Evolutionary conservation across 805 yeast species (phyloP).

Genomic region (Brettanomyces sp.): DNA sequence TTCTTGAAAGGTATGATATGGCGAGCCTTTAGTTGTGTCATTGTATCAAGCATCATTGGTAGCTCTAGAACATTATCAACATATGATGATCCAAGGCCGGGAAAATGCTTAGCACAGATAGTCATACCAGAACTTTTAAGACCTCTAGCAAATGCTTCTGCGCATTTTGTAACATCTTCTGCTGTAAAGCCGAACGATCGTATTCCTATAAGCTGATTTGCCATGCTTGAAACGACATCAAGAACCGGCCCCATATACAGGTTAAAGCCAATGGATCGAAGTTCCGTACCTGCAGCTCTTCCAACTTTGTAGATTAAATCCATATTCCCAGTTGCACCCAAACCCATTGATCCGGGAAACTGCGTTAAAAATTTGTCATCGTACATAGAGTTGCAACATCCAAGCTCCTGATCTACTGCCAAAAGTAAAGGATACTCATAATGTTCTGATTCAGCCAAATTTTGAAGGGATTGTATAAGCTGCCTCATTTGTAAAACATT

Average conservation of each 20-base stretch:
- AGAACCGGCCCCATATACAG: conserved; percentile 53
- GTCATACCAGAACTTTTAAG: conserved; percentile 43
- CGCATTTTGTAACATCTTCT: conserved; percentile 47
- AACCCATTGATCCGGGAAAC: conserved; percentile 59
- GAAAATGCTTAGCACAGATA: conserved; percentile 56
- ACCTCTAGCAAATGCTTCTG: conserved; percentile 44
- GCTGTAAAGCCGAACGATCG: conserved; percentile 54
- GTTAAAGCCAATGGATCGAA: conserved; percentile 45
- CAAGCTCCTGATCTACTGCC: conserved; percentile 57
- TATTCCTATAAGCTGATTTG: conserved; percentile 50
- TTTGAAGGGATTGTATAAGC: conserved; percentile 44
- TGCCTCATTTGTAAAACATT: conserved; percentile 39
- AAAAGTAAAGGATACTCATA: conserved; percentile 45
- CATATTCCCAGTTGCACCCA: conserved; percentile 44
- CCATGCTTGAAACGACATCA: conserved; percentile 47
- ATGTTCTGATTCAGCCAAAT: conserved; percentile 40
- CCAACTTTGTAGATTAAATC: conserved; percentile 42
- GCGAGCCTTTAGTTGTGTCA: conserved; percentile 41
- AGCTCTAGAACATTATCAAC: conserved; percentile 48
- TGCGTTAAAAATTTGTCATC: conserved; percentile 44
- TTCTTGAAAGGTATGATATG: conserved; percentile 43
- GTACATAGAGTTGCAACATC: conserved; percentile 49
- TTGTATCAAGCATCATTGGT: conserved; percentile 49
- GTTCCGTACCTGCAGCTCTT: conserved; percentile 44
- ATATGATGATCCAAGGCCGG: conserved; percentile 55